Conservation (phyloP, 805 yeast species). For the Candida nonsorbophila region DNA sequence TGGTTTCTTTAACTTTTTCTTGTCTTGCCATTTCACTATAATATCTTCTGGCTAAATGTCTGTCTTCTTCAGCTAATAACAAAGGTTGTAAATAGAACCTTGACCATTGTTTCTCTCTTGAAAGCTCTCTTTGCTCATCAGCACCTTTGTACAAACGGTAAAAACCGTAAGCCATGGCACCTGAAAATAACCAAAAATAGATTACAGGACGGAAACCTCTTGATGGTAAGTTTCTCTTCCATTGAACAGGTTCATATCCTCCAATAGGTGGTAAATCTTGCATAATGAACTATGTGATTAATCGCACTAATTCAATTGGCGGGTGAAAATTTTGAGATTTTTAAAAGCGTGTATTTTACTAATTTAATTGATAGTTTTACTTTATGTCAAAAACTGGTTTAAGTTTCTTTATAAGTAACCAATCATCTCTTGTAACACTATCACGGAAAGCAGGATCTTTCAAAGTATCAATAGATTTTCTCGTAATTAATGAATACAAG, state of each 20-base stretch:
- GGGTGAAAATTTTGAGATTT: too few relatives aligned
- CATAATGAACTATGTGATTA: too few relatives aligned
- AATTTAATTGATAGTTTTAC: too few relatives aligned
- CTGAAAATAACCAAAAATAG: slow-evolving; percentile 61
- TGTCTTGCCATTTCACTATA: slow-evolving; percentile 64
- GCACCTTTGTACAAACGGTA: slow-evolving; percentile 61
- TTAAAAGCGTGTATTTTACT: too few relatives aligned
- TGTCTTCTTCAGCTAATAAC: slow-evolving; percentile 76
- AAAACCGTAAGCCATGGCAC: slow-evolving; percentile 67
- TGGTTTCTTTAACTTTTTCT: slow-evolving; percentile 41
- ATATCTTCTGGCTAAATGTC: slow-evolving; percentile 70
- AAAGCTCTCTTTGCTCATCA: slow-evolving; percentile 68
- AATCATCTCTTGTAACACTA: slow-evolving; percentile 89
- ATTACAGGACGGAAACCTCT: slow-evolving; percentile 79
- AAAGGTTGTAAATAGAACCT: slow-evolving; percentile 68
- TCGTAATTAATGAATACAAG: slow-evolving; percentile 81
- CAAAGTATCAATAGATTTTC: slow-evolving; percentile 93
- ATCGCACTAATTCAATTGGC: too few relatives aligned
- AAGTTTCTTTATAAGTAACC: slow-evolving; percentile 86
- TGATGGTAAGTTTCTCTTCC: slow-evolving; percentile 83
- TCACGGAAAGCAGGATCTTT: slow-evolving; percentile 98
- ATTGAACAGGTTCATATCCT: slow-evolving; percentile 82
- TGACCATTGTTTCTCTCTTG: slow-evolving; percentile 75
- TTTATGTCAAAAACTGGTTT: slow-evolving; percentile 85
- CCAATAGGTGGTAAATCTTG: slow-evolving; percentile 87